Base-by-base conservation (phyloP, 2,329 filamentous ascomycete genomes). In the Aspergillus sp. region DNA sequence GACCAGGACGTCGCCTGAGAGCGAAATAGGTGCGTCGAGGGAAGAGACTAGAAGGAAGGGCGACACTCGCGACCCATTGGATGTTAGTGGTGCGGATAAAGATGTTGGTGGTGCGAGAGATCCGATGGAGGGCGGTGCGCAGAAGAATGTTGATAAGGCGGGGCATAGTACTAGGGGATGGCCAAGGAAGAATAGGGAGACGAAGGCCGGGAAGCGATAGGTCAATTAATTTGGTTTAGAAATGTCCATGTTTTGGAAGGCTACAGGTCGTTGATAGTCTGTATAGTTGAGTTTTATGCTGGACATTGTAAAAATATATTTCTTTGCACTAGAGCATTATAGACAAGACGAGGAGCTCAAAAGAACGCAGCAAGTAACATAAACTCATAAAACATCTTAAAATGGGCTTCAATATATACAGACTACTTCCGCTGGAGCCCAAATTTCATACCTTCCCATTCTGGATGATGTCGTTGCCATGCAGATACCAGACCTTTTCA, bases 1-100 rank as follows among this genome's bases (percentile, higher is more conserved):
- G 0, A 74, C 80, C 55, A 84, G 84, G 70, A 93, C 89, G 24
- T 77, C 80, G 19, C 91, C 91, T 0, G 87, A 91, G 69, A 68
- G 74, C 21, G 84, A 86, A 39, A 59, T 72, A 9, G 59, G 66
- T 17, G 70, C 68, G 4, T 68, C 71, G 1, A 66, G 67, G 46
- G 55, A 65, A 37, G 74, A 82, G 77, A 64, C 69, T 60, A 62
- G 74, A 6, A 74, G 70, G 6, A 68, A 76, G 31, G 77, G 73
- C 3, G 71, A 75, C 62, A 63, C 68, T 23, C 72, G 72, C 35
- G 82, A 83, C 63, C 82, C 85, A 6, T 66, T 89, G 44, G 79
- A 87, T 47, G 82, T 83, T 23, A 86, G 83, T 62, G 84, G 85
- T 0, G 85, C 83, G 19, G 89, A 89, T 68, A 76, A 73, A 47